phyloP scores from a whole-genome alignment of 2,329 filamentous ascomycete species.

The Trichoderma sp. region DNA sequence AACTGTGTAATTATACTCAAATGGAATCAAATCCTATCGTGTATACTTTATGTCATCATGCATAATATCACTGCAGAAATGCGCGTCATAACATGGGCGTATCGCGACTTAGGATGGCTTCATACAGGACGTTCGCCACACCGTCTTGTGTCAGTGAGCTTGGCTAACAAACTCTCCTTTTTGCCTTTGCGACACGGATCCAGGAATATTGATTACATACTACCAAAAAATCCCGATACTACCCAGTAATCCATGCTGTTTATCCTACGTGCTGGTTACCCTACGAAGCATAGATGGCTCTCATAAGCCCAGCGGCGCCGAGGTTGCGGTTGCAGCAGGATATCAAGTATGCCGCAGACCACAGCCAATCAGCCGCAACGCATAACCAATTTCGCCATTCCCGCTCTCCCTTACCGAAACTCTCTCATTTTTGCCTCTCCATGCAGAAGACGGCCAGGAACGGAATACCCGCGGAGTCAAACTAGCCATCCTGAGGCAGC shows the following conservation, averaged over 20 bases:
- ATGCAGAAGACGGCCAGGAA: not conserved
- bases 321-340: not conserved
- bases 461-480: not conserved
- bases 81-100: not conserved
- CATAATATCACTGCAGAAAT: not conserved
- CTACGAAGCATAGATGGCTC: not conserved
- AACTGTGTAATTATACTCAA: not conserved
- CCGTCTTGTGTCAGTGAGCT: not conserved
- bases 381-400: not conserved
- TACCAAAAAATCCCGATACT: not conserved
- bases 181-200: not conserved
- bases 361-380: not conserved
- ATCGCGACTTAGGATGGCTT: not conserved
- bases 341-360: not conserved
- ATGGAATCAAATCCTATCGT: not conserved
- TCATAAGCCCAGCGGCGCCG: not conserved
- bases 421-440: not conserved
- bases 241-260: not conserved
- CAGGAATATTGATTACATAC: not conserved
- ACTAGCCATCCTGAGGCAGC: not conserved
- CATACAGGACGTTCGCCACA: not conserved
- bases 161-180: not conserved
- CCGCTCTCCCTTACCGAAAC: slow-evolving; percentile 11
- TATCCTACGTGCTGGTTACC: not conserved
- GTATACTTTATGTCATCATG: not conserved